A percentile compares a stretch with the other conserved stretches of the same genome.
These are phyloP conservation scores for Candida argentea DNA, from an alignment of 805 yeast species.

Conservation along the genomic window DNA sequence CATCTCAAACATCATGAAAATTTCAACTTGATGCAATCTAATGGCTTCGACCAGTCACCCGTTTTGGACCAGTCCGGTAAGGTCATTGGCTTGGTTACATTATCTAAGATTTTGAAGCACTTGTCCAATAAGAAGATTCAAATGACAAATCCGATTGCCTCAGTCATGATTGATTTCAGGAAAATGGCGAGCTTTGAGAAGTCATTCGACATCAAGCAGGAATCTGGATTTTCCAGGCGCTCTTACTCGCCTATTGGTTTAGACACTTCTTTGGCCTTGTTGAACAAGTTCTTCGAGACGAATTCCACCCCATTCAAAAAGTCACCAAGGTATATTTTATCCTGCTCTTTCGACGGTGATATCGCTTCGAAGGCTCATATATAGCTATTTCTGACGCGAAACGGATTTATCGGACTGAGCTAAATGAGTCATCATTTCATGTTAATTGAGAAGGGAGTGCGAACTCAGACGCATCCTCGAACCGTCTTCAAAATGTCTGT, in stretches of 20 bases:
- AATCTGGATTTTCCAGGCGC: conserved; percentile 49
- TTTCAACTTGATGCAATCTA: conserved; percentile 57
- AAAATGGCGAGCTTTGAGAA: conserved; percentile 58
- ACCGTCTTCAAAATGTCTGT: too few relatives aligned
- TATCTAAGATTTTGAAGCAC: conserved; percentile 59
- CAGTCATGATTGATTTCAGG: conserved; percentile 66
- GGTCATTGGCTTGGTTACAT: conserved; percentile 65
- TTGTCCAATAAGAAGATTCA: conserved; percentile 53
- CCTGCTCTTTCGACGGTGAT: too few relatives aligned
- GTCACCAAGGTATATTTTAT: conserved; percentile 83
- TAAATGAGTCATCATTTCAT: too few relatives aligned
- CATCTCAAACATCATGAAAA: too few relatives aligned
- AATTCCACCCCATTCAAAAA: conserved; percentile 73
- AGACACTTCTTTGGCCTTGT: conserved; percentile 53
- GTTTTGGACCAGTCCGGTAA: conserved; percentile 53
- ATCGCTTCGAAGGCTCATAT: too few relatives aligned
- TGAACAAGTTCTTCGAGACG: conserved; percentile 74
- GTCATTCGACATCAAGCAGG: conserved; percentile 50
- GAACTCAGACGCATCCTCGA: too few relatives aligned
- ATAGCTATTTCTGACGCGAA: too few relatives aligned
- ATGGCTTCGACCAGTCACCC: conserved; percentile 81
- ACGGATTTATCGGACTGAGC: too few relatives aligned
- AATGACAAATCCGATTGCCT: conserved; percentile 42
- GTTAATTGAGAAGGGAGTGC: too few relatives aligned
- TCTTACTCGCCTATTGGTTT: conserved; percentile 57